These are phyloP conservation scores for Tricholoma terreum DNA, from an alignment of 768 basidiomycete species.

Conservation along the genomic window DNA sequence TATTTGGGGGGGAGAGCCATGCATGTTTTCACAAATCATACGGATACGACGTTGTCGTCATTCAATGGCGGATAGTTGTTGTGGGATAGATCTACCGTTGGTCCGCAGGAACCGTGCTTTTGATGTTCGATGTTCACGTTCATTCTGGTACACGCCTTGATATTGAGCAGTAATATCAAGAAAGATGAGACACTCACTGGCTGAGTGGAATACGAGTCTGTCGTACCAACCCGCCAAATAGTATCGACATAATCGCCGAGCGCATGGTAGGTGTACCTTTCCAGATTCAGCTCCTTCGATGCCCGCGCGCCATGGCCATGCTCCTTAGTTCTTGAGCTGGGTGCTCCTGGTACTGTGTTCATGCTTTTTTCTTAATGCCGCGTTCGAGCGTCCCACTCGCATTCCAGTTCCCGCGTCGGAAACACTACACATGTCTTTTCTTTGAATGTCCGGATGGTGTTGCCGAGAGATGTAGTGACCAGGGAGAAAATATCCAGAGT, in stretches of 20 bases:
- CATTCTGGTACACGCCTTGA: constrained; percentile 27
- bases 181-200: neutral
- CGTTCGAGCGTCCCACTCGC: neutral
- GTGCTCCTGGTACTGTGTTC: neutral
- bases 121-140: constrained; percentile 31
- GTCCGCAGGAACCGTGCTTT: constrained; percentile 12
- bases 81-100: constrained; percentile 6
- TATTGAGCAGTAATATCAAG: no score
- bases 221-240: constrained; percentile 9
- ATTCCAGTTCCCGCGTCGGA: constrained; percentile 19
- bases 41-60: neutral
- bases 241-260: constrained; percentile 20
- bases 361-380: neutral
- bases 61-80: neutral
- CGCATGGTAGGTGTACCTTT: constrained; percentile 8
- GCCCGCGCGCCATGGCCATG: no score
- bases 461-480: constrained; percentile 18
- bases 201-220: constrained; percentile 5
- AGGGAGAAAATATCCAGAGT: constrained; percentile 10
- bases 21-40: neutral
- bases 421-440: constrained; percentile 7
- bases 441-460: constrained; percentile 20
- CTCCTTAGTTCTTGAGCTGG: no score
- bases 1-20: neutral
- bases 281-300: neutral